Conservation (phyloP, 2,329 filamentous ascomycete species). For the Septoria linicola region DNA sequence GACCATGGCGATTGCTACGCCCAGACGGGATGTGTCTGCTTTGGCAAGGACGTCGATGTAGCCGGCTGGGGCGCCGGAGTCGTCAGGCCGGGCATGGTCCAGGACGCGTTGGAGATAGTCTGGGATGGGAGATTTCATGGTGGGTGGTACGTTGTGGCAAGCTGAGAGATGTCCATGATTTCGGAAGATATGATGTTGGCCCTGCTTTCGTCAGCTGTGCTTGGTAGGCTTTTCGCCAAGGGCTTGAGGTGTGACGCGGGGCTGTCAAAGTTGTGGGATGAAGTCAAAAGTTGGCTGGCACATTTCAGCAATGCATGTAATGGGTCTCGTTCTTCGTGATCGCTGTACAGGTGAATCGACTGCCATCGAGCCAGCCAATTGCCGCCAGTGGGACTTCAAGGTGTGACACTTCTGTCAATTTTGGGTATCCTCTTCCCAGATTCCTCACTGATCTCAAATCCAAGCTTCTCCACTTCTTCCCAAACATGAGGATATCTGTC, state of each 20-base stretch:
- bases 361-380: too few species aligned
- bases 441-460: constrained; percentile 32
- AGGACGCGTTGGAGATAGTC: constrained; percentile 29
- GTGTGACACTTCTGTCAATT: constrained; percentile 29
- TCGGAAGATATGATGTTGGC: too few species aligned
- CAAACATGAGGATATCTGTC: constrained; percentile 67
- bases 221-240: background rate
- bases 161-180: too few species aligned
- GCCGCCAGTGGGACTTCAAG: too few species aligned
- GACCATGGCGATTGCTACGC: constrained; percentile 43
- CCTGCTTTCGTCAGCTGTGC: background rate
- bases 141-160: too few species aligned
- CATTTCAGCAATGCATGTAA: too few species aligned
- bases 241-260: too few species aligned
- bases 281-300: too few species aligned
- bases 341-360: too few species aligned
- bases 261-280: too few species aligned
- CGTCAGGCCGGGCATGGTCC: constrained; percentile 24
- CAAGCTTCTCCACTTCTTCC: constrained; percentile 61
- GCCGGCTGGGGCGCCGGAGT: constrained; percentile 37
- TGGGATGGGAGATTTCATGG: constrained; percentile 30
- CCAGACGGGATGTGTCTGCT: constrained; percentile 44
- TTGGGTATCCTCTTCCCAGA: constrained; percentile 24
- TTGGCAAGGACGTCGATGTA: constrained; percentile 44
- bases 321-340: too few species aligned